A percentile compares a stretch with the other conserved stretches of the same genome.
Evolutionary conservation across 2,329 filamentous ascomycete genomes (phyloP).

Genomic region (Fulvia fulva): DNA sequence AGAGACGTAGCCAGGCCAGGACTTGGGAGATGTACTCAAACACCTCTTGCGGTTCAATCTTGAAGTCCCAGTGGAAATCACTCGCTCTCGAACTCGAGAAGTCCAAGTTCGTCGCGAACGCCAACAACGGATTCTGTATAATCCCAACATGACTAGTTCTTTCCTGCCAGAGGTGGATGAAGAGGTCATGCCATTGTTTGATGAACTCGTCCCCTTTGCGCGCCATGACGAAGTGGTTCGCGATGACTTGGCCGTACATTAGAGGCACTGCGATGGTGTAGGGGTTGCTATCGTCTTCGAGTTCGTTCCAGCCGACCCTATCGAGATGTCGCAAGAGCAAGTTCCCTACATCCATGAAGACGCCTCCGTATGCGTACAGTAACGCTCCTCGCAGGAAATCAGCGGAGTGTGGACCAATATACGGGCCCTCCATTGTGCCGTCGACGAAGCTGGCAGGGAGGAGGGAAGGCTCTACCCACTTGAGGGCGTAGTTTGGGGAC

Average conservation of each 20-base stretch:
- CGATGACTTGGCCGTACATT: conserved; percentile 28
- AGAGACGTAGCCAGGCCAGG: conserved; percentile 16
- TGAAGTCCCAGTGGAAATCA: conserved; percentile 20
- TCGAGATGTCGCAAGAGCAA: conserved; percentile 39
- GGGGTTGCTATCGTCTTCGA: conserved; percentile 36
- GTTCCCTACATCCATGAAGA: conserved; percentile 41
- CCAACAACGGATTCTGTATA: conserved; percentile 12
- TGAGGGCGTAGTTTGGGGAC: conserved; percentile 39
- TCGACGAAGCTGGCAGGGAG: conserved; percentile 40
- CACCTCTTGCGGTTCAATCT: conserved; percentile 9
- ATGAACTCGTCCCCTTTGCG: conserved; percentile 41
- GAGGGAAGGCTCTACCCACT: conserved; percentile 36
- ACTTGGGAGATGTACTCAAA: conserved; percentile 19
- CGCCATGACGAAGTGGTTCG: conserved; percentile 44
- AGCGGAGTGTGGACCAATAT: conserved; percentile 43
- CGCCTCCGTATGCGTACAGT: conserved; percentile 39
- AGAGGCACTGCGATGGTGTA: conserved; percentile 33
- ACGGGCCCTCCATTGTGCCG: conserved; percentile 43
- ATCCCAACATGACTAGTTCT: conserved; percentile 12
- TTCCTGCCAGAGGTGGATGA: conserved; percentile 8
- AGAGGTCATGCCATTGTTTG: conserved; percentile 16
- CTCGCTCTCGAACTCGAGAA: conserved; percentile 8
- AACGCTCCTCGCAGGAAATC: conserved; percentile 47
- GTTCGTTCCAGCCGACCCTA: conserved; percentile 37
- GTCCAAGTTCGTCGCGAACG: conserved; percentile 8